Conservation (phyloP, 805 yeast genomes). For the Cyberlindnera veronae region DNA sequence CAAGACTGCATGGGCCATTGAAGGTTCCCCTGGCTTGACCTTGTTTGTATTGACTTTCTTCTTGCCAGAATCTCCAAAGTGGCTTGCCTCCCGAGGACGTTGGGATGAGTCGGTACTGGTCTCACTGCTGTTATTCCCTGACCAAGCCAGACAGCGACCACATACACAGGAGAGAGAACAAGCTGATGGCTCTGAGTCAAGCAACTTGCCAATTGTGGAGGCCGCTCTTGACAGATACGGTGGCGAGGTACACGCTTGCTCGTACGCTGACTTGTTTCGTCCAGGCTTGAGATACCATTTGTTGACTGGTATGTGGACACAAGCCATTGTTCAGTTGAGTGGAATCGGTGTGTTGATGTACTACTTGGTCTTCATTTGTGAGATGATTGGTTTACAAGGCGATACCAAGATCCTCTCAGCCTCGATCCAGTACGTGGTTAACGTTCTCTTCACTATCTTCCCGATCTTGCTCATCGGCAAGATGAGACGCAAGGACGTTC, state of each 20-base stretch:
- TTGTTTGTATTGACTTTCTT: conserved; percentile 35
- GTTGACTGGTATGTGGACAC: conserved; percentile 36
- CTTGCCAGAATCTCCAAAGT: conserved; percentile 59
- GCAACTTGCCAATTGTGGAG: conserved; percentile 26
- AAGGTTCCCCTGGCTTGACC: conserved; percentile 49
- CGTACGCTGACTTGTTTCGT: conserved; percentile 34
- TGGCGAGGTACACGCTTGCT: conserved; percentile 27
- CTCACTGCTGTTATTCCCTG: conserved; percentile 20
- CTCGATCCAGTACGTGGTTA: conserved; percentile 38
- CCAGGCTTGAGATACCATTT: conserved; percentile 34
- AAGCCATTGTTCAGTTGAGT: conserved; percentile 42
- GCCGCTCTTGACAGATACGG: conserved; percentile 18
- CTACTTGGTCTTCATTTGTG: conserved; percentile 44
- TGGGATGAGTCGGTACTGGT: conserved; percentile 37
- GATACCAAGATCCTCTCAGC: conserved; percentile 32
- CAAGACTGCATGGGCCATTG: conserved; percentile 62
- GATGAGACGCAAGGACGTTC: conserved; percentile 44
- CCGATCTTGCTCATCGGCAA: conserved; percentile 43
- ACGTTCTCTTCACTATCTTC: conserved; percentile 38
- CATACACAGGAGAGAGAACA: background rate
- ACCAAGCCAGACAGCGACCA: background rate
- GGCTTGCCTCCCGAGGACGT: conserved; percentile 40
- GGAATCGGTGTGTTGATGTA: conserved; percentile 43
- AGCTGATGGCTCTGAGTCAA: background rate
- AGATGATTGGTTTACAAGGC: conserved; percentile 42